Percentiles rank a stretch among this genome's conserved stretches.
phyloP scores from a whole-genome alignment of 1,284 basidiomycete genomes.

The Tilletia indica region DNA sequence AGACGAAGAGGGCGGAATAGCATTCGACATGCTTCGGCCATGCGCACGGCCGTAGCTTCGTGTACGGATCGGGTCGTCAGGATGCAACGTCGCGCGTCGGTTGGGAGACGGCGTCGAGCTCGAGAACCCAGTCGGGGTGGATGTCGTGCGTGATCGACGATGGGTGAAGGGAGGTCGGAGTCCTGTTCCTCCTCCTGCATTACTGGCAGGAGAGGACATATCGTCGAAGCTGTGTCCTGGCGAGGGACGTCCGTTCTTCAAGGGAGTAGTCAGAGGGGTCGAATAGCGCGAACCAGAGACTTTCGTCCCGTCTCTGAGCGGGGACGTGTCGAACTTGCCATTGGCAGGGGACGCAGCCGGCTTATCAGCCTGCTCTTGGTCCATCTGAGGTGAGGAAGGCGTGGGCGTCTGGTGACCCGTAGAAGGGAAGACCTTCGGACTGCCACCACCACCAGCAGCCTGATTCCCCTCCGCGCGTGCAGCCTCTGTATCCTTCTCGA shows the following conservation, averaged over 20 bases:
- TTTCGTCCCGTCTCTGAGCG: too few species aligned
- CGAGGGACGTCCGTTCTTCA: background rate
- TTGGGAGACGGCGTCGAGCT: background rate
- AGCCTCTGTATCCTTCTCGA: slow-evolving; percentile 1
- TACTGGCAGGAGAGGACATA: background rate
- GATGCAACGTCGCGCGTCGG: background rate
- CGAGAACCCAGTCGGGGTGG: slow-evolving; percentile 4
- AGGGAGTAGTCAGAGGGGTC: background rate
- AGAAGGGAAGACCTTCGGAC: slow-evolving; percentile 1
- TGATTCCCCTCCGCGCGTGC: background rate
- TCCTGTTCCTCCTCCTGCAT: background rate
- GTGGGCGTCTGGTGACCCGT: background rate
- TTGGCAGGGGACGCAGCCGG: too few species aligned
- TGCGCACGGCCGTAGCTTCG: slow-evolving; percentile 1
- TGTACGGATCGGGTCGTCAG: background rate
- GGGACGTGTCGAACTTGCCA: too few species aligned
- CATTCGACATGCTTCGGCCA: slow-evolving; percentile 13
- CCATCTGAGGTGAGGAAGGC: background rate
- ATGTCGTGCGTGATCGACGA: slow-evolving; percentile 10
- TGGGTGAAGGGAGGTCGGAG: slow-evolving; percentile 10
- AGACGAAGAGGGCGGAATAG: background rate
- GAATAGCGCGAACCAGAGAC: background rate
- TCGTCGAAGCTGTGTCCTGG: background rate
- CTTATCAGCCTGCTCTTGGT: background rate
- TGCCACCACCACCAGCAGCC: too few species aligned